Conservation (phyloP, 139 green algal species). For the Mesostigma viride region DNA sequence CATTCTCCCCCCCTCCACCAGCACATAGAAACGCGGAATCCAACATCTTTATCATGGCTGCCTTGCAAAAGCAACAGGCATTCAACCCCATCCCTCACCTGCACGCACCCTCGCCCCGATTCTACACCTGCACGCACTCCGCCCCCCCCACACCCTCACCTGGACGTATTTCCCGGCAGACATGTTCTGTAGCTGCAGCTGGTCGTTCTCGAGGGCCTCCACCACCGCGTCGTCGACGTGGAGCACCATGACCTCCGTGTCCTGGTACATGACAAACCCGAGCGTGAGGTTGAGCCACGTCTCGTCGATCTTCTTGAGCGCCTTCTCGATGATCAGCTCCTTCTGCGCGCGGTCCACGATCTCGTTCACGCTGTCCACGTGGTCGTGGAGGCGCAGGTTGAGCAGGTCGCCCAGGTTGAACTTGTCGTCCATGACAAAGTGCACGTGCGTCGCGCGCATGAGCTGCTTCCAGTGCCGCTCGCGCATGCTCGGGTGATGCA, state of each 20-base stretch:
- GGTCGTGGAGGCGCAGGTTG: constrained; percentile 71
- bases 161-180: constrained; percentile 70
- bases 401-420: constrained; percentile 77
- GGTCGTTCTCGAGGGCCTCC: constrained; percentile 76
- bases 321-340: constrained; percentile 73
- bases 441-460: constrained; percentile 56
- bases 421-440: constrained; percentile 68
- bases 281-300: constrained; percentile 58
- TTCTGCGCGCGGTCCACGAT: constrained; percentile 84
- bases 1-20: no score
- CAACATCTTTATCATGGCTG: no score
- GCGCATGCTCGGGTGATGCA: constrained; percentile 78
- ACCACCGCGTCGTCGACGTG: constrained; percentile 53
- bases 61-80: no score
- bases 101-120: no score
- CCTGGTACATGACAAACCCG: constrained; percentile 49
- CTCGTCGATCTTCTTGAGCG: constrained; percentile 76
- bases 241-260: constrained; percentile 39
- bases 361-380: constrained; percentile 68
- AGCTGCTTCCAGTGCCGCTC: constrained; percentile 81
- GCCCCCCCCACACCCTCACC: no score
- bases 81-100: no score
- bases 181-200: constrained; percentile 79
- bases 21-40: no score
- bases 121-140: no score